Evolutionary conservation across 768 basidiomycete genomes (phyloP).

Genomic region (Daedaleopsis sinensis): DNA sequence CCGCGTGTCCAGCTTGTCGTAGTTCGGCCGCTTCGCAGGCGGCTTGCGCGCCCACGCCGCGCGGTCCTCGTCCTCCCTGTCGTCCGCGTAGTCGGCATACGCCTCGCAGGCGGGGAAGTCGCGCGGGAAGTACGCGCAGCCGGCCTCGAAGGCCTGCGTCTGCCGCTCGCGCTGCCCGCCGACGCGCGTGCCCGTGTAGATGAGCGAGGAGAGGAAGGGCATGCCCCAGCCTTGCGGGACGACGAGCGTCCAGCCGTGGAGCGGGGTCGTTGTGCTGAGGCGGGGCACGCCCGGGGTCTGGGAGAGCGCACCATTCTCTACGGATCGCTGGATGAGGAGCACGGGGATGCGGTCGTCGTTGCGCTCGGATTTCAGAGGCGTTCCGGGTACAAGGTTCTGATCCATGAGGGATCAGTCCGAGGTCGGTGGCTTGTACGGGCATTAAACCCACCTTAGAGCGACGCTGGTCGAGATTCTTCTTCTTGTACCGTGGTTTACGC

Average conservation of each 20-base stretch:
- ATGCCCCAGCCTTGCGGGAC: conserved; percentile 90
- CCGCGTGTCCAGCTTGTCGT: conserved; percentile 58
- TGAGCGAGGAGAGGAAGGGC: conserved; percentile 84
- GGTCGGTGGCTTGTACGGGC: no score
- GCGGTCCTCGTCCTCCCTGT: conserved; percentile 55
- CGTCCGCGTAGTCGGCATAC: conserved; percentile 51
- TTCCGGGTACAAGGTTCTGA: conserved; percentile 81
- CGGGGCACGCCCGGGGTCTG: conserved; percentile 17
- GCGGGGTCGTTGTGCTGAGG: conserved; percentile 24
- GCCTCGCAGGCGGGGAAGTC: conserved; percentile 70
- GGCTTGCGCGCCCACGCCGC: conserved; percentile 79
- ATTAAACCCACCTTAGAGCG: conserved; percentile 59
- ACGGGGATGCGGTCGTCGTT: conserved; percentile 86
- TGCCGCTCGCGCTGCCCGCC: conserved; percentile 84
- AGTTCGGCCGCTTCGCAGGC: conserved; percentile 84
- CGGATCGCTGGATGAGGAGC: conserved; percentile 78
- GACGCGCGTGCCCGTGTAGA: conserved; percentile 81
- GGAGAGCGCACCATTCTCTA: conserved; percentile 44
- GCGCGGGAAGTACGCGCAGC: conserved; percentile 73
- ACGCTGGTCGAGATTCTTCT: conserved; percentile 86
- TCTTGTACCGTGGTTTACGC: conserved; percentile 68
- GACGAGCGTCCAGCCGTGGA: conserved; percentile 89
- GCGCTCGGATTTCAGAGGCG: conserved; percentile 59
- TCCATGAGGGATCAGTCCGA: no score
- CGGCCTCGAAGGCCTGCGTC: conserved; percentile 84